Evolutionary conservation across 2,329 filamentous ascomycete species (phyloP).

Genomic region (Furcasterigmium furcatum): DNA sequence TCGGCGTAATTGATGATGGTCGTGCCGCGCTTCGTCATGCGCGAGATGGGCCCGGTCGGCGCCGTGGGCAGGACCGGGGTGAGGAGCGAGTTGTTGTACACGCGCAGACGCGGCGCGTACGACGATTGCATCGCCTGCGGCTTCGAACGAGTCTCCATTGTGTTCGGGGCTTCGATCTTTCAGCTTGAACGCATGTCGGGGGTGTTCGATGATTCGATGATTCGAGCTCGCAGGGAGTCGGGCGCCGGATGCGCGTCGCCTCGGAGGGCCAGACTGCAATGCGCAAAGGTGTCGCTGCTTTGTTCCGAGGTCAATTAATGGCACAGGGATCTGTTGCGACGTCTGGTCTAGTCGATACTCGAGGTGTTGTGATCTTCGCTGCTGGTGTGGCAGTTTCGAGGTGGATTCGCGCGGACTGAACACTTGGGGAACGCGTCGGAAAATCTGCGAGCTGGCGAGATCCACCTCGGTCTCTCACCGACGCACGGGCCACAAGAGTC

Average conservation of each 20-base stretch:
- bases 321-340: not conserved
- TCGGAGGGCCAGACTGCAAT: not conserved
- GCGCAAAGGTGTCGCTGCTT: not conserved
- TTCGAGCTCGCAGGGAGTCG: not conserved
- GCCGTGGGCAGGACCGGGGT: conserved; percentile 75
- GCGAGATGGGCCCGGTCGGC: conserved; percentile 62
- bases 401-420: no score
- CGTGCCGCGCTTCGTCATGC: conserved; percentile 96
- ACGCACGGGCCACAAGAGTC: no score
- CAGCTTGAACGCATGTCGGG: conserved; percentile 1
- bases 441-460: no score
- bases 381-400: not conserved
- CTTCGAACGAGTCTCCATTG: conserved; percentile 47
- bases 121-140: conserved; percentile 88
- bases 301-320: not conserved
- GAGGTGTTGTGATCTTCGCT: not conserved
- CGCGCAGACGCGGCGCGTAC: conserved; percentile 86
- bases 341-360: not conserved
- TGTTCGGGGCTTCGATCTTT: conserved; percentile 6
- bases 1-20: conserved; percentile 98
- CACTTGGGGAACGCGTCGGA: no score
- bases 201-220: not conserved
- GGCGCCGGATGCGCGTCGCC: conserved; percentile 1
- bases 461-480: no score
- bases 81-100: conserved; percentile 88